Evolutionary conservation across 805 yeast genomes (phyloP), one percentile per base, ranked within the genome.

Genomic region (Metschnikowia anglica): DNA sequence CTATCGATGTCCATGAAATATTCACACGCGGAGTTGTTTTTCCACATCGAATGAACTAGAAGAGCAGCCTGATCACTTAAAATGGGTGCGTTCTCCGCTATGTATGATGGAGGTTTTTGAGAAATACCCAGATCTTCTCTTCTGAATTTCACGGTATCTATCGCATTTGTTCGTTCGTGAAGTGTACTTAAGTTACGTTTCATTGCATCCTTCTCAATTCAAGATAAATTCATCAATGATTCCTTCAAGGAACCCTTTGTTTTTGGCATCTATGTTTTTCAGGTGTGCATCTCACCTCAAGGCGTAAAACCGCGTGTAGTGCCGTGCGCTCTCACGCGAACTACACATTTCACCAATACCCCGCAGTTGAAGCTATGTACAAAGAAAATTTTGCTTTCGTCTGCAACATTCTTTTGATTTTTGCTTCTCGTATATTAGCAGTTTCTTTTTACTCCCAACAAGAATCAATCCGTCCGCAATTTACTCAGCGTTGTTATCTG

Each of bases 1-100:
- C 10, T 13, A 21, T 41, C 43, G 1, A 32, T n/a, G 15, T 44
- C 36, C 48, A 45, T 45, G 23, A 11, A 15, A 8, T 36, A 30
- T 3, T 12, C 21, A 20, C 9, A 8, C 2, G 11, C 36, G 5
- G 13, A 12, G 15, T 31, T 23, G 12, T 19, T 28, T 23, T 30
- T 16, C 30, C 28, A 27, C 7, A 37, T 34, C n/a, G 32, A 15
- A 19, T 28, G 20, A 11, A 34, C 16, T 6, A 33, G 30, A 13
- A 23, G 10, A 23, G 31, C 26, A 12, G 40, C 32, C 23, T 13
- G 20, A 3, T 17, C 33, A 12, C 32, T 24, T 9, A 41, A 6
- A 23, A 15, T 4, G 7, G 36, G 28, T 12, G 39, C 40, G 17
- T 26, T 27, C 6, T 19, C 13, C 4, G 28, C 16, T 11, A 27